These are phyloP conservation scores for Misopates orontium DNA, from an alignment of 257 asterid genomes.

Conservation along the genomic window DNA sequence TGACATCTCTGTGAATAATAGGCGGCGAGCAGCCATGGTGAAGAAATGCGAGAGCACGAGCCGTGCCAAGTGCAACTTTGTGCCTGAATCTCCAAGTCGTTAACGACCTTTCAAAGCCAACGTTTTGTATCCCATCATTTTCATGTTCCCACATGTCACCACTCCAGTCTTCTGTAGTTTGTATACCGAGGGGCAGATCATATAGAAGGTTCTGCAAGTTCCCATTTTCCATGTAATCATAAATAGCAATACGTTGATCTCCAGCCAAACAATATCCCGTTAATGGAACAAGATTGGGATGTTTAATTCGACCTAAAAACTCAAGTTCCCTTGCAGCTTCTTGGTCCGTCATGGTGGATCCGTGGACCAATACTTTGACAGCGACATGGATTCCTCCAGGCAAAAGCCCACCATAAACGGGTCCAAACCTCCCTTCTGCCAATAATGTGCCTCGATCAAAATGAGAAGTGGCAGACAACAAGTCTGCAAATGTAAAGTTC, in stretches of 20 bases:
- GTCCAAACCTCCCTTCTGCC: constrained; percentile 88
- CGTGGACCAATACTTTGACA: constrained; percentile 73
- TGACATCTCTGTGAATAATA: constrained; percentile 74
- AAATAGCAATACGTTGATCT: constrained; percentile 78
- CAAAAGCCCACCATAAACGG: constrained; percentile 72
- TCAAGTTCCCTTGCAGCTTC: constrained; percentile 84
- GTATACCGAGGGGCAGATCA: constrained; percentile 76
- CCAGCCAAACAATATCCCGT: constrained; percentile 90
- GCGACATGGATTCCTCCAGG: constrained; percentile 83
- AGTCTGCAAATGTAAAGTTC: constrained; percentile 75
- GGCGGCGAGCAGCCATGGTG: constrained; percentile 93
- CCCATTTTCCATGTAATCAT: constrained; percentile 88
- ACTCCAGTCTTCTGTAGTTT: constrained; percentile 72
- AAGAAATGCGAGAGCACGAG: constrained; percentile 86
- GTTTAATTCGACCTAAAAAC: constrained; percentile 78
- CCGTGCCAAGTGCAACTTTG: constrained; percentile 71
- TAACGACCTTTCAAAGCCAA: constrained; percentile 45
- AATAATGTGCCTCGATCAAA: constrained; percentile 70
- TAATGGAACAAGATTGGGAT: constrained; percentile 79
- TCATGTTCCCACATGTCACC: constrained; percentile 74
- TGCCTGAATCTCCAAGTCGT: constrained; percentile 76
- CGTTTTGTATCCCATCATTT: constrained; percentile 53
- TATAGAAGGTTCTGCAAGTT: constrained; percentile 74
- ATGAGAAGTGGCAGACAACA: constrained; percentile 74
- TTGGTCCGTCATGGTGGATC: constrained; percentile 73